Base-by-base conservation (phyloP, 495 filamentous ascomycete genomes). In the Aspergillus sparsus region DNA sequence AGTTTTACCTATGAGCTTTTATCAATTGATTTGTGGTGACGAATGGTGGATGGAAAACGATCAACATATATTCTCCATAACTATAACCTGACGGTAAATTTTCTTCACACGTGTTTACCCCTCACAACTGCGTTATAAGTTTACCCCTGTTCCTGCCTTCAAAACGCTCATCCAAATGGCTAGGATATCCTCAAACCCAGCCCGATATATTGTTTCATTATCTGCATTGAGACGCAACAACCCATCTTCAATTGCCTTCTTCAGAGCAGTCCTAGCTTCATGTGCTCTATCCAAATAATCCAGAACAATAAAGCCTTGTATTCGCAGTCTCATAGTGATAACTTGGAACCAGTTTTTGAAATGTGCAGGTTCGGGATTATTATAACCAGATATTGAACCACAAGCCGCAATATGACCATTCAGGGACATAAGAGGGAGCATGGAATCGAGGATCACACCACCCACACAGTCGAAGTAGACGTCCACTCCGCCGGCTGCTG, bases 401-500 rank as follows among this genome's bases (percentile, higher is more conserved):
- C 83, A 87, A 53, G 82, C 78, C 21, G 81, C 78, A 64, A 87
- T 78, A n/a, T 83, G 75, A 0, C 83, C 44, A 46, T 15, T 15
- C 5, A 9, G 44, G 7, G 44, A 46, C 74, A 63, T 78, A 15
- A 75, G 72, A 6, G 58, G 58, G 21, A 87, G 70, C 44, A 80
- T 80, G 41, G 78, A 39, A 57, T 87, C 81, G 60, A 86, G 71
- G 55, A 85, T 79, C 65, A 82, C 77, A 6, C 84, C 85, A 5
- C 83, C 85, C 15, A 85, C 83, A 67, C 86, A 85, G 64, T 88
- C 85, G 68, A 80, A 87, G 65, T 81, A 87, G 37, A 88, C 76
- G 56, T 87, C 80, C 11, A 86, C 82, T 15, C 49, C 50, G 31
- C 39, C 51, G n/a, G 15, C 21, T 7, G 44, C 21, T 0, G 44